Conservation (phyloP, 1,284 basidiomycete genomes). For the Flammula alnicola region DNA sequence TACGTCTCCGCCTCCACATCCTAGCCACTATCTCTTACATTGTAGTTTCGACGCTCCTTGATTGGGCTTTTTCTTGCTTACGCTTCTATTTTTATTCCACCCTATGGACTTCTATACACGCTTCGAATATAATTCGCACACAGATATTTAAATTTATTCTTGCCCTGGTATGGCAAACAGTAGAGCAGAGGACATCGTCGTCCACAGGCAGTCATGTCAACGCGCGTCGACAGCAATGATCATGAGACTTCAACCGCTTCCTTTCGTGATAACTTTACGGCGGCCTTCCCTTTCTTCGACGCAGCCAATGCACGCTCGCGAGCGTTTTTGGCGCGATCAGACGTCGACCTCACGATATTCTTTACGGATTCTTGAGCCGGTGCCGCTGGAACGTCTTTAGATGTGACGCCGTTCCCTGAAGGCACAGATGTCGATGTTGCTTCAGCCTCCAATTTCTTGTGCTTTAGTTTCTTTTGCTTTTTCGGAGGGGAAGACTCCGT, state of each 20-base stretch:
- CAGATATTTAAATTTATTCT: background rate
- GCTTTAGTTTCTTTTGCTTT: constrained; percentile 16
- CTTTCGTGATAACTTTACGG: constrained; percentile 9
- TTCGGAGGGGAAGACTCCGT: background rate
- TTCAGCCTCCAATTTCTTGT: background rate
- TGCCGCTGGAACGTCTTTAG: background rate
- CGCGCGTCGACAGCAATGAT: no score
- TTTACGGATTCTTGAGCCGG: constrained; percentile 26
- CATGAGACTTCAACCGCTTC: constrained; percentile 12
- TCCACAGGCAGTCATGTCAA: no score
- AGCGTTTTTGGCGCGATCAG: constrained; percentile 37
- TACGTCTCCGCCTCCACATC: no score
- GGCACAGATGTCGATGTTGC: background rate
- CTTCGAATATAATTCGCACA: constrained; percentile 7
- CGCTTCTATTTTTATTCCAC: constrained; percentile 21
- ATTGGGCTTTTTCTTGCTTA: constrained; percentile 5
- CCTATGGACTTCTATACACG: constrained; percentile 13
- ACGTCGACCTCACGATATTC: constrained; percentile 38
- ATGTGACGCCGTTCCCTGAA: background rate
- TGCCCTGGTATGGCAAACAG: background rate
- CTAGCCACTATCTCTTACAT: no score
- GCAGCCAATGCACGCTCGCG: constrained; percentile 30
- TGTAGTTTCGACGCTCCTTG: background rate
- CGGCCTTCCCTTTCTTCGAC: constrained; percentile 10
- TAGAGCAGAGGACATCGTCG: background rate